These are phyloP conservation scores for Boechera divaricarpa DNA, from an alignment of 345 rosid genomes.

Conservation along the genomic window DNA sequence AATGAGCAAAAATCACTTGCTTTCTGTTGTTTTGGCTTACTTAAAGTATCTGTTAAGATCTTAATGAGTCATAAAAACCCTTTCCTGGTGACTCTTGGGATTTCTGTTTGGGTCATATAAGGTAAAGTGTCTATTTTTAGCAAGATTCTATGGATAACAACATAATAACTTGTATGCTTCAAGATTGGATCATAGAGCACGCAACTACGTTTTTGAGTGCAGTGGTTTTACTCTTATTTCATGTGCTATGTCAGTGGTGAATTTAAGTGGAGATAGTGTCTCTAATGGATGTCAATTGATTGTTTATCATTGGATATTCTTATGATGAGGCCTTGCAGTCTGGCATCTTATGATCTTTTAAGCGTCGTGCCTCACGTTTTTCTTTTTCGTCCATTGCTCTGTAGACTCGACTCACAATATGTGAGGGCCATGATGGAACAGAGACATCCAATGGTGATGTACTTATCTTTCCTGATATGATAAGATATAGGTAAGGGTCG, in stretches of 20 bases:
- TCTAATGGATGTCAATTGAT: constrained; percentile 3
- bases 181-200: constrained; percentile 7
- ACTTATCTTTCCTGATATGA: constrained; percentile 95
- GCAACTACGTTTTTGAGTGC: constrained; percentile 3
- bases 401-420: constrained; percentile 87
- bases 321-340: constrained; percentile 1
- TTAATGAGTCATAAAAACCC: neutral
- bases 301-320: neutral
- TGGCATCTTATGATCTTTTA: constrained; percentile 2
- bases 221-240: too few species aligned
- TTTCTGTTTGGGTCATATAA: constrained; percentile 15
- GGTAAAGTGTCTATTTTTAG: constrained; percentile 23
- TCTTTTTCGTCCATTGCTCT: constrained; percentile 15
- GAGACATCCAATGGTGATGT: constrained; percentile 98
- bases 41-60: constrained; percentile 11
- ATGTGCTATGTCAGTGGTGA: neutral
- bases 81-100: constrained; percentile 8
- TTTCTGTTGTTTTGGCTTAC: constrained; percentile 8
- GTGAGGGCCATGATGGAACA: constrained; percentile 98
- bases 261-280: constrained; percentile 8
- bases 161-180: constrained; percentile 4
- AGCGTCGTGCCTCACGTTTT: constrained; percentile 11
- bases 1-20: neutral
- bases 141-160: constrained; percentile 3
- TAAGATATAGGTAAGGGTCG: constrained; percentile 80